Conservation (phyloP, 1,284 basidiomycete species). For the Sanghuangporus sanghuang region DNA sequence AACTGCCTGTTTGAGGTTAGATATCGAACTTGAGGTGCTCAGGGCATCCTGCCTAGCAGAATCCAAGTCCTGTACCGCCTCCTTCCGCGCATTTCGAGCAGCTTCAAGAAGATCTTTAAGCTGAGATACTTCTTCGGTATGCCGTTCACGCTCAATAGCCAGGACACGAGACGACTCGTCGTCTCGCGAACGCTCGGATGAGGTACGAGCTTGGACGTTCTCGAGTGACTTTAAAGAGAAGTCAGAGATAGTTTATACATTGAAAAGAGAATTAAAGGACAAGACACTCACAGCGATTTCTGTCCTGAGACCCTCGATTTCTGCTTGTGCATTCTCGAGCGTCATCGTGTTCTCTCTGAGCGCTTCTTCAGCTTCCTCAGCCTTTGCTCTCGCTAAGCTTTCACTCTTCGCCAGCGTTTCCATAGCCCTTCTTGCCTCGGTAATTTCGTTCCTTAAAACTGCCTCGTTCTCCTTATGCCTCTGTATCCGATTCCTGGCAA, state of each 20-base stretch:
- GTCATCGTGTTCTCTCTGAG: constrained; percentile 84
- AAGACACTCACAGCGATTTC: constrained; percentile 65
- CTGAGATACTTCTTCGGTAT: constrained; percentile 48
- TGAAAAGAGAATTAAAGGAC: background rate
- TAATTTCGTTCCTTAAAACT: constrained; percentile 61
- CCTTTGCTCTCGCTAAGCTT: constrained; percentile 50
- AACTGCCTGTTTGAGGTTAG: constrained; percentile 23
- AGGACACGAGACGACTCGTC: constrained; percentile 8
- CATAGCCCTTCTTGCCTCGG: constrained; percentile 55
- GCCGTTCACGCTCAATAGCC: constrained; percentile 23
- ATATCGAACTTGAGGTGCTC: constrained; percentile 19
- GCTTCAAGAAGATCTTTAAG: constrained; percentile 46
- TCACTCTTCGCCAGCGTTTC: constrained; percentile 63
- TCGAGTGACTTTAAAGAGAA: constrained; percentile 46
- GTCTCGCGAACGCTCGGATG: constrained; percentile 5
- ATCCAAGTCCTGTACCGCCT: constrained; percentile 20
- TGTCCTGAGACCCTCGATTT: constrained; percentile 78
- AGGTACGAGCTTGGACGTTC: constrained; percentile 30
- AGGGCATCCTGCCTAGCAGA: constrained; percentile 21
- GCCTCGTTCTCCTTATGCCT: constrained; percentile 79
- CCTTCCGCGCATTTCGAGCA: constrained; percentile 22
- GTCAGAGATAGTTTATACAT: background rate
- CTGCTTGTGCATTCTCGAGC: constrained; percentile 86
- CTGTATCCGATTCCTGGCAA: constrained; percentile 58
- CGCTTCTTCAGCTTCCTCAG: constrained; percentile 85